Evolutionary conservation across 2,329 filamentous ascomycete genomes (phyloP).

Genomic region (Xylaria sp.): DNA sequence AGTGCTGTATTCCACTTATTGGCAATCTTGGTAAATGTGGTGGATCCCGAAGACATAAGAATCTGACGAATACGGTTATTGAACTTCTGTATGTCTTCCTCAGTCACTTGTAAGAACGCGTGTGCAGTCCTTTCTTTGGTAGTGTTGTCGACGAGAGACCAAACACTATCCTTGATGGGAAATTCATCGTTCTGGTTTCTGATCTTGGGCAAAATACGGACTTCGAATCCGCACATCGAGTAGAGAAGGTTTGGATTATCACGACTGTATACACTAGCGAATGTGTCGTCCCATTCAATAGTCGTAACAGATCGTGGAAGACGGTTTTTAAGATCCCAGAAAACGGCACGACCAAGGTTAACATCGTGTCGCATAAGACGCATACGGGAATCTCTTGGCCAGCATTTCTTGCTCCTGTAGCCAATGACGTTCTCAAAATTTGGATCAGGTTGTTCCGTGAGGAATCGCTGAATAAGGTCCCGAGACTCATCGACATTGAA

Average conservation of each 20-base stretch:
- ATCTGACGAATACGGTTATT: slow-evolving; percentile 99
- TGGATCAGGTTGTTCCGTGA: slow-evolving; percentile 97
- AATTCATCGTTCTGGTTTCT: slow-evolving; percentile 97
- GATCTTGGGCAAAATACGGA: slow-evolving; percentile 93
- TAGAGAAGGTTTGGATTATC: slow-evolving; percentile 98
- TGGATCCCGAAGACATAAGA: slow-evolving; percentile 98
- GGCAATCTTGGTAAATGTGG: slow-evolving; percentile 99
- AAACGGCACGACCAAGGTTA: slow-evolving; percentile 94
- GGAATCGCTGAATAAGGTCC: slow-evolving; percentile 95
- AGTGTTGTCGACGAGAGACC: slow-evolving; percentile 95
- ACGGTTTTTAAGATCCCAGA: slow-evolving; percentile 99
- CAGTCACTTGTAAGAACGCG: slow-evolving; percentile 96
- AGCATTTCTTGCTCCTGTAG: slow-evolving; percentile 99
- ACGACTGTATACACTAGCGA: slow-evolving; percentile 95
- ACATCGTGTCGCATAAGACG: slow-evolving; percentile 98
- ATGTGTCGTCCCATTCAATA: slow-evolving; percentile 99
- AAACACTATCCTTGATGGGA: slow-evolving; percentile 96
- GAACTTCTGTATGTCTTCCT: slow-evolving; percentile 98
- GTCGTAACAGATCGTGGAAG: slow-evolving; percentile 94
- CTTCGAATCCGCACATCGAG: slow-evolving; percentile 98
- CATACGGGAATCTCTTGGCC: slow-evolving; percentile 98
- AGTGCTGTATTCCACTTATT: slow-evolving; percentile 99
- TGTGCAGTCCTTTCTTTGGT: slow-evolving; percentile 97
- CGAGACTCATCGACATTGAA: slow-evolving; percentile 94
- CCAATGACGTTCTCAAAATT: slow-evolving; percentile 99